phyloP scores from a whole-genome alignment of 2,329 filamentous ascomycete species.

The Penicillium capsulatum region DNA sequence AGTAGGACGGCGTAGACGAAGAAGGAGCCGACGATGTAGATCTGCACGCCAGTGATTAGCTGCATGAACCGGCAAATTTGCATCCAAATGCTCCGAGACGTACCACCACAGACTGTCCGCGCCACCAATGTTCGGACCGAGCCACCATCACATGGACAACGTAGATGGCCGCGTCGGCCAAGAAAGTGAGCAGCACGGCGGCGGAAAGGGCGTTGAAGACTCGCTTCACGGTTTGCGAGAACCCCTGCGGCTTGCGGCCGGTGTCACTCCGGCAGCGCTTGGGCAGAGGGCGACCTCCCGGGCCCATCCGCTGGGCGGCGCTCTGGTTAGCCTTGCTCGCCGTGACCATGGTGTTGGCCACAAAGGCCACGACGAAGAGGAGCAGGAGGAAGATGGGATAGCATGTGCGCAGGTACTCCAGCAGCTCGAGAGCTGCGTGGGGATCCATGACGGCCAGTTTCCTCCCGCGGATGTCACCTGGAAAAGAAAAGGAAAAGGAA shows the following conservation, averaged over 20 bases:
- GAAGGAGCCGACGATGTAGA: slow-evolving; percentile 77
- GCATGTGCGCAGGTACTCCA: slow-evolving; percentile 51
- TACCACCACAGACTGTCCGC: slow-evolving; percentile 72
- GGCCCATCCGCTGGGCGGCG: slow-evolving; percentile 60
- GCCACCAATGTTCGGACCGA: slow-evolving; percentile 71
- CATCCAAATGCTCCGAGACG: slow-evolving; percentile 29
- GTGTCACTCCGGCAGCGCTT: slow-evolving; percentile 53
- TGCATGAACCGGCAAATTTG: slow-evolving; percentile 1
- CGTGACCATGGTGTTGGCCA: slow-evolving; percentile 56
- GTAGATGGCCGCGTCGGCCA: slow-evolving; percentile 69
- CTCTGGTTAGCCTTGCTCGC: slow-evolving; percentile 47
- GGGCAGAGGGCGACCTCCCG: slow-evolving; percentile 82
- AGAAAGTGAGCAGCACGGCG: slow-evolving; percentile 67
- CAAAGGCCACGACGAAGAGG: slow-evolving; percentile 61
- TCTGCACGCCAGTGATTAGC: slow-evolving; percentile 48
- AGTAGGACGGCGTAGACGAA: slow-evolving; percentile 84
- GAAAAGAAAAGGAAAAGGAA: slow-evolving; percentile 8
- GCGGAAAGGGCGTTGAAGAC: slow-evolving; percentile 72
- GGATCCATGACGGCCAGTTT: slow-evolving; percentile 30
- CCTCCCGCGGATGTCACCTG: slow-evolving; percentile 17
- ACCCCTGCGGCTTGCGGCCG: slow-evolving; percentile 51
- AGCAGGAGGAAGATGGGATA: slow-evolving; percentile 62
- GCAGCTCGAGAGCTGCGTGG: slow-evolving; percentile 41
- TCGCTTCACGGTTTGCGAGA: slow-evolving; percentile 63
- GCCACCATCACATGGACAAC: slow-evolving; percentile 68